These are phyloP conservation scores for Ophiostoma quercus DNA, from an alignment of 2,329 filamentous ascomycete genomes.

Conservation along the genomic window DNA sequence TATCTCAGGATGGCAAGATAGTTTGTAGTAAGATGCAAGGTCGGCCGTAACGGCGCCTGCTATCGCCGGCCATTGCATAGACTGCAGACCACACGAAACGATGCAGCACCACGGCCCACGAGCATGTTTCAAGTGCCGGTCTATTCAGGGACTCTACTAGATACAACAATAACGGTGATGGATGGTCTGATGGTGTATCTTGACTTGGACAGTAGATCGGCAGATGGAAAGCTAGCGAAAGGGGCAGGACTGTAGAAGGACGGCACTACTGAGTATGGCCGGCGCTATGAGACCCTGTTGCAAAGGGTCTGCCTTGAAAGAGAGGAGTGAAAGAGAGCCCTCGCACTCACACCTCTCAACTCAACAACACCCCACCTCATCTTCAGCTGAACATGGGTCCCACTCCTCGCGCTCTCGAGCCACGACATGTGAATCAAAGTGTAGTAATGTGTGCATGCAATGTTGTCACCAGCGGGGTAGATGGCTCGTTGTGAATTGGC, in stretches of 20 bases:
- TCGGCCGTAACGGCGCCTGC: neutral
- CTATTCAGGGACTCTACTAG: neutral
- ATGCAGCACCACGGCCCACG: neutral
- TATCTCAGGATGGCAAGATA: neutral
- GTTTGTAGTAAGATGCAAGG: neutral
- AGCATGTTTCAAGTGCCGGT: neutral
- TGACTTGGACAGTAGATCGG: neutral
- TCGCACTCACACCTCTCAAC: neutral
- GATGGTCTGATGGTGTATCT: no score
- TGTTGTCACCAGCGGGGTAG: conserved; percentile 1
- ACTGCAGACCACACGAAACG: conserved; percentile 1
- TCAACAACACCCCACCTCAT: neutral
- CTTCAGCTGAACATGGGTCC: conserved; percentile 14
- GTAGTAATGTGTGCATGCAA: neutral
- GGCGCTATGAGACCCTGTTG: neutral
- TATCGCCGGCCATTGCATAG: neutral
- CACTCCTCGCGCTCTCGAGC: conserved; percentile 1
- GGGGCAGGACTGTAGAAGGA: neutral
- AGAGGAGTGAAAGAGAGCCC: neutral
- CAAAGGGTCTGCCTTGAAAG: neutral
- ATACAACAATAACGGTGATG: neutral
- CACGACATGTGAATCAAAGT: neutral
- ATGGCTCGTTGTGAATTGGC: neutral
- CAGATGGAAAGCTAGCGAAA: neutral
- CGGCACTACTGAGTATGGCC: no score